phyloP scores from a whole-genome alignment of 179 eudicot genomes.

The Heliamphora pulchella region DNA sequence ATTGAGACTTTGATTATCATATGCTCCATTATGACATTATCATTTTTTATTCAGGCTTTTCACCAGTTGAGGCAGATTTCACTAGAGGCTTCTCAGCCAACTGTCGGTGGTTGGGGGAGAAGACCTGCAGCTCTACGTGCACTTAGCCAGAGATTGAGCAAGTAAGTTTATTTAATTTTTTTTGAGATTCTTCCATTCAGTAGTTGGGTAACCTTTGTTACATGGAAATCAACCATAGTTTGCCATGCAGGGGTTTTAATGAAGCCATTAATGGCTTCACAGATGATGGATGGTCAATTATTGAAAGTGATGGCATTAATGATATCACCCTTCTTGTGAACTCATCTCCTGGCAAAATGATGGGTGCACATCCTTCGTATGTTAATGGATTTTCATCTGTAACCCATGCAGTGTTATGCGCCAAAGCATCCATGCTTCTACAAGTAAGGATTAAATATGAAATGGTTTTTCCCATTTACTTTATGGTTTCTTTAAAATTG shows the following conservation, averaged over 20 bases:
- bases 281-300: conserved; percentile 78
- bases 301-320: conserved; percentile 74
- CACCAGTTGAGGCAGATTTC: conserved; percentile 75
- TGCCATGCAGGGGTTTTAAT: conserved; percentile 54
- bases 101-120: conserved; percentile 58
- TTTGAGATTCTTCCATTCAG: not conserved
- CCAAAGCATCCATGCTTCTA: conserved; percentile 79
- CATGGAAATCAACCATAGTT: conserved; percentile 5
- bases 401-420: conserved; percentile 62
- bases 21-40: not conserved
- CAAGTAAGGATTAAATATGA: conserved; percentile 36
- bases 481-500: not conserved
- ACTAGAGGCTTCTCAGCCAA: conserved; percentile 65
- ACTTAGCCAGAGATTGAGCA: conserved; percentile 72
- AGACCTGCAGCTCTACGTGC: conserved; percentile 74
- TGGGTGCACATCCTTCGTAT: conserved; percentile 60
- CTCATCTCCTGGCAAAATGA: conserved; percentile 66
- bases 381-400: conserved; percentile 66
- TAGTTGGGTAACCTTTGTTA: not conserved
- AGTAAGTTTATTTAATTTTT: conserved; percentile 23
- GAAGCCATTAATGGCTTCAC: conserved; percentile 75
- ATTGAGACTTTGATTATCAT: not conserved
- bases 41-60: conserved; percentile 41
- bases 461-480: not conserved
- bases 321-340: conserved; percentile 75